Evolutionary conservation across 2,329 filamentous ascomycete species (phyloP).

Genomic region (Penicillium concentricum): DNA sequence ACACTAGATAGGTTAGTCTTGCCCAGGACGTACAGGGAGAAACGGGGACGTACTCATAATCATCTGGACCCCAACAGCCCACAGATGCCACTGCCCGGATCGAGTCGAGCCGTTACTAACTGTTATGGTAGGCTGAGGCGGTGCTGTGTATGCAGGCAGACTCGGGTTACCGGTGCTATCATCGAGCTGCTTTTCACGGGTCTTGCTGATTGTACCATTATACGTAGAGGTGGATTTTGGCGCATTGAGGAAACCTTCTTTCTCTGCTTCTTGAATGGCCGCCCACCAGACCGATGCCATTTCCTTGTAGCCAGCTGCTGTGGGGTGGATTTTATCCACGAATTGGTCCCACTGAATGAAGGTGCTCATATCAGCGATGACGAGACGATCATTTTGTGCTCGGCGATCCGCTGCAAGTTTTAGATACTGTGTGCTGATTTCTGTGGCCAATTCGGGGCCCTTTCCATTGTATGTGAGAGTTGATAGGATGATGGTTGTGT

Average conservation of each 20-base stretch:
- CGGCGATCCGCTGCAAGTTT: slow-evolving; percentile 23
- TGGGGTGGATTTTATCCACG: slow-evolving; percentile 25
- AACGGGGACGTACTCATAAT: background rate
- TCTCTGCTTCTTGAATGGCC: slow-evolving; percentile 20
- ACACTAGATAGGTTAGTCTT: background rate
- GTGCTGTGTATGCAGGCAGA: slow-evolving; percentile 8
- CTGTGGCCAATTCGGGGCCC: background rate
- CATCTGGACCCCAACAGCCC: background rate
- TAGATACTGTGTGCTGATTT: slow-evolving; percentile 28
- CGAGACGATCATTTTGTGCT: slow-evolving; percentile 17
- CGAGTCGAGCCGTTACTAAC: background rate
- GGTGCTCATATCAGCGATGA: slow-evolving; percentile 29
- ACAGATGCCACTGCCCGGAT: background rate
- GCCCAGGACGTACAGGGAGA: no score
- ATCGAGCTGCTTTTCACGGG: slow-evolving; percentile 5
- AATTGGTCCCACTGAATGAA: slow-evolving; percentile 19
- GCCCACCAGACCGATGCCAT: slow-evolving; percentile 33
- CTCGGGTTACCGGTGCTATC: slow-evolving; percentile 8
- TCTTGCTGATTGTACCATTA: background rate
- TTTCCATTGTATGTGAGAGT: slow-evolving; percentile 30
- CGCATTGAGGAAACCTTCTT: slow-evolving; percentile 3
- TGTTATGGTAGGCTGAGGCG: slow-evolving; percentile 1
- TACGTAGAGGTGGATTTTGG: background rate
- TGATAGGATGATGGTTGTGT: slow-evolving; percentile 34
- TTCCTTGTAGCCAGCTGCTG: slow-evolving; percentile 22